Base-by-base conservation (phyloP, 352 stramenopile genomes). In the Globisporangium nunn region DNA sequence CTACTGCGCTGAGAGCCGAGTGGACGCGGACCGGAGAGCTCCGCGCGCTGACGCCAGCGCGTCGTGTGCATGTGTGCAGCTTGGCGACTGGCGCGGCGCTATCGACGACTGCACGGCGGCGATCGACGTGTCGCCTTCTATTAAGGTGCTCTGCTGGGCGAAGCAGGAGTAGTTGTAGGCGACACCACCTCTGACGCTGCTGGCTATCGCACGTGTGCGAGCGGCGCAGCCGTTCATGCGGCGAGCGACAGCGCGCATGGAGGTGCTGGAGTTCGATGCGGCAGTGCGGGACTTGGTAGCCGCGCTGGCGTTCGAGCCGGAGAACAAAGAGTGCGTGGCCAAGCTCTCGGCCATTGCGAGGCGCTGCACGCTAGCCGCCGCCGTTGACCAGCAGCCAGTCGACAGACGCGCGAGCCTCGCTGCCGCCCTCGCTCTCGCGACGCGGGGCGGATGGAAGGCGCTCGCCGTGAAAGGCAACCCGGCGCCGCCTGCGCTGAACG, bases 391-490 rank as follows among this genome's bases (percentile, higher is more conserved):
- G 8, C 17, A 17, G 28, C 3, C 10, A 29, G 23, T 30, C 12
- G 11, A 49, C 33, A 44, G 67, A 6, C 55, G 23, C 49, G 67
- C 75, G 18, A 59, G 53, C 4, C 17, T 73, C 15, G 52, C 61
- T 53, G 78, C 76, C 15, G 61, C 56, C 6, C 49, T 77, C 7
- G 54, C 79, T 17, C 28, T 71, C 2, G 68, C 70, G 14, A 63
- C 73, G 40, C 64, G 68, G 44, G 48, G 68, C n/a, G 80, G 80
- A 5, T 91, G 80, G 80, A 55, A 52, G 11, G 41, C 58, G 0
- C 57, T 70, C 29, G 45, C 66, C 17, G 74, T 91, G 4, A 73
- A 74, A 62, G 80, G 80, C 2, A 91, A 91, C 30, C 80, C 80
- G 29, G 73, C 74, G n/a, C 80, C 80, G 33, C 66, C 75, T 40